phyloP scores from a whole-genome alignment of 345 rosid species.

The Syzygium grande region DNA sequence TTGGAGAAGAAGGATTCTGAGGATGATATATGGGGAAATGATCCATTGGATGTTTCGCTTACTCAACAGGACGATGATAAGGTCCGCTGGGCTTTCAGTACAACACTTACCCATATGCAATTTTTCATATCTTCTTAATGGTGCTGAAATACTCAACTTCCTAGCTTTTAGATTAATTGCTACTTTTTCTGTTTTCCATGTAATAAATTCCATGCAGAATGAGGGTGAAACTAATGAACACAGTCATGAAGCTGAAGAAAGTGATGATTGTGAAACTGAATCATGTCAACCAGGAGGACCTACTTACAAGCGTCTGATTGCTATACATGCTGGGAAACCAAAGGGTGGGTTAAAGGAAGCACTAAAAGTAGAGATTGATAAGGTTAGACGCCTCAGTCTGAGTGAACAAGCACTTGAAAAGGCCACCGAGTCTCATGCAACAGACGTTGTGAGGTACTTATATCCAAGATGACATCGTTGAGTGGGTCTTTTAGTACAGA shows the following conservation, averaged over 20 bases:
- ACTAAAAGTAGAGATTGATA: slow-evolving; percentile 28
- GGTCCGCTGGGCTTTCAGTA: slow-evolving; percentile 2
- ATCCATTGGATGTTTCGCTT: slow-evolving; percentile 23
- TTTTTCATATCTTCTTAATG: background rate
- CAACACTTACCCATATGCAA: background rate
- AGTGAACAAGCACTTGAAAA: slow-evolving; percentile 65
- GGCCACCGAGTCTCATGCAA: slow-evolving; percentile 27
- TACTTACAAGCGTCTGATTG: slow-evolving; percentile 48
- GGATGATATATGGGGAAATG: slow-evolving; percentile 51
- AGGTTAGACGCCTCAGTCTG: slow-evolving; percentile 56
- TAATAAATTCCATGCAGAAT: slow-evolving; percentile 17
- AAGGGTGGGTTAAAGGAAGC: slow-evolving; percentile 42
- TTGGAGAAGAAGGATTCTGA: slow-evolving; percentile 33
- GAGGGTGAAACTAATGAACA: slow-evolving; percentile 30
- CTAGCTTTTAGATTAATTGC: background rate
- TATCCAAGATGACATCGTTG: background rate
- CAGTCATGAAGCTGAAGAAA: slow-evolving; percentile 14
- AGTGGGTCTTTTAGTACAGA: background rate
- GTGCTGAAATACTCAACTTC: background rate
- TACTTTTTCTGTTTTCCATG: background rate
- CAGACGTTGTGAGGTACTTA: slow-evolving; percentile 38
- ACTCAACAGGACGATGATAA: slow-evolving; percentile 31
- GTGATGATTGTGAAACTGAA: slow-evolving; percentile 19
- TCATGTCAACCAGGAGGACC: slow-evolving; percentile 14
- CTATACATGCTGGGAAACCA: slow-evolving; percentile 68